Evolutionary conservation across 257 asterid species (phyloP), one percentile per base, ranked within the genome.

Genomic region (Solanum stenotomum): DNA sequence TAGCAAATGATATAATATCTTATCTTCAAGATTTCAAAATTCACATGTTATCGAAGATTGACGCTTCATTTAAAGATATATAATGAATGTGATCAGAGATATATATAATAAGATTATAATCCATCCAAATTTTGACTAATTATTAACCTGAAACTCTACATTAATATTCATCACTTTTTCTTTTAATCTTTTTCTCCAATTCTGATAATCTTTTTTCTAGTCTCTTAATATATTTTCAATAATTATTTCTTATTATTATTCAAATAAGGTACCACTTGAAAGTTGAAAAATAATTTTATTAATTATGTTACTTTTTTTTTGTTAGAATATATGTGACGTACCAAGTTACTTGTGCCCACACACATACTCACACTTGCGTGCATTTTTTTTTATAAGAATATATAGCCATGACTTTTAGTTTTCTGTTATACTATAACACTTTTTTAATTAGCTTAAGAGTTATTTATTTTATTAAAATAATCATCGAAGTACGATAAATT

Each of bases 111-210:
- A 61, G 5, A 61, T 22, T 9, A 61, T 22, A 61, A 61, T 23
- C 0, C 3, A 1, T 23, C 5, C 1, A 9, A 61, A 23, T 61
- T 9, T 61, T 9, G 14, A 22, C 0, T 10, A 4, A 61, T 23
- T 22, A 23, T 10, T 23, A n/a, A 61, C 2, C 0, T 0, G 25
- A 56, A 18, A 56, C 9, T 18, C 25, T 18, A 56, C 25, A 15
- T 0, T 49, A 18, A 56, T 61, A 10, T 1, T 23, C 29, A 61
- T 23, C 0, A 61, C 7, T 9, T 61, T 23, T 22, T 49, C 0
- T 20, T 23, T 23, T 23, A 23, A 59, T 59, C 68, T 22, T 8
- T 56, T 2, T 59, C 68, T 61, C 6, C 10, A 0, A 59, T 1
- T 59, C 11, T 0, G 29, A 61, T 61, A 9, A 9, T 61, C 3